Conservation (phyloP, 2,329 filamentous ascomycete genomes). For the Metarhizium brunneum region DNA sequence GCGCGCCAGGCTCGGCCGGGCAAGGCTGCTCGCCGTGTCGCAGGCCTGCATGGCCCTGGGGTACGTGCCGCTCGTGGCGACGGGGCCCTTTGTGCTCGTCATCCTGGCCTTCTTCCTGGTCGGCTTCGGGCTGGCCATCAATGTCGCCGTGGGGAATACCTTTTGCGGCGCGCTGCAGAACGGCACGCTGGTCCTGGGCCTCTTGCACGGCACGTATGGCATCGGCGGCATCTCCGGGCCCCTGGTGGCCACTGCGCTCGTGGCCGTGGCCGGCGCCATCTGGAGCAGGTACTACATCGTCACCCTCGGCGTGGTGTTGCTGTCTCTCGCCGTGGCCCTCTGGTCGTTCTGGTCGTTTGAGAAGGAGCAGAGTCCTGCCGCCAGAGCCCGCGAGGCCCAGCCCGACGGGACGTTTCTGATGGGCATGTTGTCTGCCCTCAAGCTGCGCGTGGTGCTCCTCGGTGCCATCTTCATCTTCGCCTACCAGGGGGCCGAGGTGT, state of each 20-base stretch:
- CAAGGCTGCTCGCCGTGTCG: slow-evolving; percentile 50
- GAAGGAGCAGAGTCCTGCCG: slow-evolving; percentile 38
- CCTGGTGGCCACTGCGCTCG: slow-evolving; percentile 65
- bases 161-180: slow-evolving; percentile 47
- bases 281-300: slow-evolving; percentile 72
- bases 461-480: slow-evolving; percentile 76
- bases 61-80: slow-evolving; percentile 56
- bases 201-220: slow-evolving; percentile 60
- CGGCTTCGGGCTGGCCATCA: slow-evolving; percentile 47
- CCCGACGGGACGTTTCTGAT: slow-evolving; percentile 17
- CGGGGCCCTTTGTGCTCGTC: slow-evolving; percentile 61
- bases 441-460: slow-evolving; percentile 54
- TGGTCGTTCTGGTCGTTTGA: slow-evolving; percentile 68
- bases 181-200: slow-evolving; percentile 46
- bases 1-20: slow-evolving; percentile 53
- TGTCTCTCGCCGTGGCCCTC: slow-evolving; percentile 47
- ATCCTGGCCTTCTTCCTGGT: slow-evolving; percentile 61
- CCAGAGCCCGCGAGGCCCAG: slow-evolving; percentile 20
- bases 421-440: slow-evolving; percentile 38
- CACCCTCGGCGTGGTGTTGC: slow-evolving; percentile 45
- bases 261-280: slow-evolving; percentile 43
- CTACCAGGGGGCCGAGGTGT: slow-evolving; percentile 79
- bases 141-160: slow-evolving; percentile 48
- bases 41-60: slow-evolving; percentile 48
- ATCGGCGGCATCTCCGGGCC: slow-evolving; percentile 58